These are phyloP conservation scores for Kluyveromyces dobzhanskii DNA, from an alignment of 805 yeast genomes.

Conservation along the genomic window DNA sequence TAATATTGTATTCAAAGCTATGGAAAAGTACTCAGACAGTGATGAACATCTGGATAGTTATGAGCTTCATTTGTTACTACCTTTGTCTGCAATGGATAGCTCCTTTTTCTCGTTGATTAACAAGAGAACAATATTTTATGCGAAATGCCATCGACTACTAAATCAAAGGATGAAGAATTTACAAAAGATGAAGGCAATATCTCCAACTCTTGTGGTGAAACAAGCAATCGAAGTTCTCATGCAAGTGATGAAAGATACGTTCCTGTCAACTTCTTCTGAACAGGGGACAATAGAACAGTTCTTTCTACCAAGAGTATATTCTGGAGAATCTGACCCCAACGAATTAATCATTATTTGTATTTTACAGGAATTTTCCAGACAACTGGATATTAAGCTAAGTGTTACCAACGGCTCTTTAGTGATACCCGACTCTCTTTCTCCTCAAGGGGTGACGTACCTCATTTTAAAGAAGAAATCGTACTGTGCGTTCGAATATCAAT, in stretches of 20 bases:
- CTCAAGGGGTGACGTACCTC: background rate
- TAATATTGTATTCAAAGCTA: conserved; percentile 10
- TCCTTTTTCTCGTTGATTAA: conserved; percentile 14
- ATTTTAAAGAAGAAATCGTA: background rate
- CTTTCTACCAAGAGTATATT: conserved; percentile 19
- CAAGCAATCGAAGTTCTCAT: conserved; percentile 11
- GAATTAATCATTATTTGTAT: conserved; percentile 17
- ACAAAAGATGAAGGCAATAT: conserved; percentile 9
- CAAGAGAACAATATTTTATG: conserved; percentile 7
- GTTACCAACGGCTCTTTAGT: background rate
- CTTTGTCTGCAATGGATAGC: conserved; percentile 14
- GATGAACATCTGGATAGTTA: conserved; percentile 14
- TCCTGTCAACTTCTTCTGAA: background rate
- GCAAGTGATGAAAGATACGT: conserved; percentile 6
- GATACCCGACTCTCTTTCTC: background rate
- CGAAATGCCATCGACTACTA: conserved; percentile 8
- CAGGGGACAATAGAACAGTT: conserved; percentile 13
- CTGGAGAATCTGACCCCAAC: conserved; percentile 19
- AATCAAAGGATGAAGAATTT: conserved; percentile 6
- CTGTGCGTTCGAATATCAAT: background rate
- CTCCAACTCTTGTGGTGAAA: conserved; percentile 14
- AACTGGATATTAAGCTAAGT: background rate
- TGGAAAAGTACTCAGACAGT: conserved; percentile 4
- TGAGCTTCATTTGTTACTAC: conserved; percentile 13
- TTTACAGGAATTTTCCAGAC: conserved; percentile 14